These are phyloP conservation scores for Linnemannia schmuckeri DNA, from an alignment of 192 early-diverging fungal genomes.

Conservation along the genomic window DNA sequence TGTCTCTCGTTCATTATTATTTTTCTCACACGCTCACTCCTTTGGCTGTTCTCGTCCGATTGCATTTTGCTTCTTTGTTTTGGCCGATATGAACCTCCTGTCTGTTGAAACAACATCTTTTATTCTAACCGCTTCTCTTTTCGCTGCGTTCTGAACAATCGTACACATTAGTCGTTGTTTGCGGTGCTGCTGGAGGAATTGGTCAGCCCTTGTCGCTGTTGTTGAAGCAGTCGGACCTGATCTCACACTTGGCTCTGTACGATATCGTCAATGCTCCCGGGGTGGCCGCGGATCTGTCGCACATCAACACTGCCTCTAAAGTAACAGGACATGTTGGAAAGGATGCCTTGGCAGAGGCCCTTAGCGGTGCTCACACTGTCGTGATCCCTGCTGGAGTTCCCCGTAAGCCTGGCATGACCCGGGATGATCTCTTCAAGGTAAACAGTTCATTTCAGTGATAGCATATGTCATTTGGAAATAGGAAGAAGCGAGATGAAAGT, in stretches of 20 bases:
- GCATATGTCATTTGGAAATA: not conserved
- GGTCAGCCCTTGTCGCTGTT: slow-evolving; percentile 96
- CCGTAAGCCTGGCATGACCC: slow-evolving; percentile 98
- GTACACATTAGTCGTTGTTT: slow-evolving; percentile 49
- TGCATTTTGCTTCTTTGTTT: no score
- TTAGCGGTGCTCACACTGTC: slow-evolving; percentile 69
- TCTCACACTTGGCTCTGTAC: slow-evolving; percentile 90
- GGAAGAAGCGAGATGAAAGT: not conserved
- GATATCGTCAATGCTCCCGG: slow-evolving; percentile 98
- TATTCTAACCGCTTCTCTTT: not conserved
- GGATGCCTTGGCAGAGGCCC: slow-evolving; percentile 57
- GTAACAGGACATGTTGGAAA: slow-evolving; percentile 63
- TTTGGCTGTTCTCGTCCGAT: no score
- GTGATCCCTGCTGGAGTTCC: slow-evolving; percentile 98
- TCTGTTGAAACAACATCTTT: not conserved
- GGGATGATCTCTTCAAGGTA: slow-evolving; percentile 97
- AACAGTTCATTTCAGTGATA: not conserved
- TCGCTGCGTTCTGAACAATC: not conserved
- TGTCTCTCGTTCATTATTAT: no score
- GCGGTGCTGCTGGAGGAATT: slow-evolving; percentile 92
- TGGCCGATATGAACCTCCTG: no score
- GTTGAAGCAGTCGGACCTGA: slow-evolving; percentile 88
- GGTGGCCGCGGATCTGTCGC: slow-evolving; percentile 93
- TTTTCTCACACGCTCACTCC: no score
- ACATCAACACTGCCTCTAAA: slow-evolving; percentile 85